phyloP scores from a whole-genome alignment of 1,139 yeast genomes.

The Protomyces inouyei region DNA sequence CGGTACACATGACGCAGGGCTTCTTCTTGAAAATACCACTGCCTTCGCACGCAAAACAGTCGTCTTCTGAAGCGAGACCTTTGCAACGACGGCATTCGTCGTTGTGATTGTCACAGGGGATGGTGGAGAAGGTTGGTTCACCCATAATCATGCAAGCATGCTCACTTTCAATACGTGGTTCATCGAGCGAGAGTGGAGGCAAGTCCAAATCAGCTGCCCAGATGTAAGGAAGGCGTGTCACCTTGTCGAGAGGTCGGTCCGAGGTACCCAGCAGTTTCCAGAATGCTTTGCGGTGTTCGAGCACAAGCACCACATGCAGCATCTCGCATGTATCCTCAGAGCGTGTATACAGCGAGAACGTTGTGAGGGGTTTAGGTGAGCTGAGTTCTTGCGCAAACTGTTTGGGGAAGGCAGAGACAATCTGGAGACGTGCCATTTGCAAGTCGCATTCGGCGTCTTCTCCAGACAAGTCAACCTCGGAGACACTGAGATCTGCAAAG shows the following conservation, averaged over 20 bases:
- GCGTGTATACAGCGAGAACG: slow-evolving; percentile 15
- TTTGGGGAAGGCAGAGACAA: slow-evolving; percentile 17
- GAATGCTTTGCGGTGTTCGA: slow-evolving; percentile 13
- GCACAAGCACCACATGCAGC: slow-evolving; percentile 24
- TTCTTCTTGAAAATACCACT: slow-evolving; percentile 25
- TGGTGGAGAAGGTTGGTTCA: slow-evolving; percentile 12
- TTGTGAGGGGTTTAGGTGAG: slow-evolving; percentile 12
- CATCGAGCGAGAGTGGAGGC: slow-evolving; percentile 20
- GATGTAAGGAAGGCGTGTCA: slow-evolving; percentile 14
- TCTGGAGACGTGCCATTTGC: slow-evolving; percentile 13
- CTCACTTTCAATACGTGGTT: slow-evolving; percentile 12
- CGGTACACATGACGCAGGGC: slow-evolving; percentile 25
- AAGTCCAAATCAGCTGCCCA: slow-evolving; percentile 24
- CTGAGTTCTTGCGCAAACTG: slow-evolving; percentile 11
- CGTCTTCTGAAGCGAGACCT: slow-evolving; percentile 24
- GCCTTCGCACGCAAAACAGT: slow-evolving; percentile 25
- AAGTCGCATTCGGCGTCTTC: slow-evolving; percentile 17
- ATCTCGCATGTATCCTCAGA: slow-evolving; percentile 19
- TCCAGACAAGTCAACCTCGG: slow-evolving; percentile 23
- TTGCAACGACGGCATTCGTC: slow-evolving; percentile 23
- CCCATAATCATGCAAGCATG: slow-evolving; percentile 20
- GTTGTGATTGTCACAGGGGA: slow-evolving; percentile 18
- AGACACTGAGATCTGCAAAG: slow-evolving; percentile 16
- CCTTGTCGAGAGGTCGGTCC: slow-evolving; percentile 7
- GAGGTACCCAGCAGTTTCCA: slow-evolving; percentile 21